Evolutionary conservation across 2,329 filamentous ascomycete species (phyloP), one percentile per base, ranked within the genome.

Genomic region (Aureobasidium sp.): DNA sequence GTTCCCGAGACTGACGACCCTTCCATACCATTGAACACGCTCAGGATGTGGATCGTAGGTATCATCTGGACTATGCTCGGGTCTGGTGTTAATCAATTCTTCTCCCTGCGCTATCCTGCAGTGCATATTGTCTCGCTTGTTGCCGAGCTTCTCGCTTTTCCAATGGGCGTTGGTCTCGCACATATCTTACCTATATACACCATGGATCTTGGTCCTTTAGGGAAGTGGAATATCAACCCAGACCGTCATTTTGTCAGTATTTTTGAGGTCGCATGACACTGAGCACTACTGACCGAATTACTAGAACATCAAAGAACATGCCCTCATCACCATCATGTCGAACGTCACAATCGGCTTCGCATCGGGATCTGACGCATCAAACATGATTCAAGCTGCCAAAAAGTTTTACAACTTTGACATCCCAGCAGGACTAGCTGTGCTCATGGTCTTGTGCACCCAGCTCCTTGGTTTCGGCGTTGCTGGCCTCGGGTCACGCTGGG

Each of bases 51-150:
- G 82, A 73, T 73, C 1, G 83, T 85, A 56, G 82, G 82, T 3
- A 60, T 84, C 48, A 58, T 68, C 3, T 71, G 84, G 22, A 78
- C 81, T 10, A 68, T 79, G 1, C 44, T 81, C 6, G 79, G 80
- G 11, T 79, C 80, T 4, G 79, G 54, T 22, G 51, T 56, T 35
- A 93, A 91, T 68, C 72, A 93, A 34, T 93, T 94, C 72, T 94
- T 94, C 73, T 90, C 88, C 38, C 74, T 93, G 66, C 80, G 88
- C 79, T 93, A 93, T 75, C 89, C 89, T 24, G 93, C 88, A 68
- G 88, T 94, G 67, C 86, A 86, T 56, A 91, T 94, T 64, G 91
- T 88, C 19, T 88, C 88, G 34, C 86, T 95, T 60, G 94, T 95
- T 72, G 88, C 88, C 25, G 76, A 93, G 62, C 75, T 94, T 55